Evolutionary conservation across 371 early-diverging fungal genomes (phyloP), one percentile per base, ranked within the genome.

Genomic region (Mucor indicus): DNA sequence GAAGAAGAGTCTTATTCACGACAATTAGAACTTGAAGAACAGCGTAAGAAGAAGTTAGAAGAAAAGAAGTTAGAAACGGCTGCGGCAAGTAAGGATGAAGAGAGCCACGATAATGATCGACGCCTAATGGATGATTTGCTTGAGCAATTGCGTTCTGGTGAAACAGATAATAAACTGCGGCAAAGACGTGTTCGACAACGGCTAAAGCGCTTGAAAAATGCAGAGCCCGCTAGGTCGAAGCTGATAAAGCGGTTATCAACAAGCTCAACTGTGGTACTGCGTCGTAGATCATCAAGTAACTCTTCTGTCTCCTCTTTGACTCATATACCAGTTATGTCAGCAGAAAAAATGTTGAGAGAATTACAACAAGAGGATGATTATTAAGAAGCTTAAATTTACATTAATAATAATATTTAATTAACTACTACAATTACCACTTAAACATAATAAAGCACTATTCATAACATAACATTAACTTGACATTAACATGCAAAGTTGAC

Each of bases 61-160:
- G 58, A 62, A n/a, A 40, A 54, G 20, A 55, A 62, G 20, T 22
- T 40, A 2, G 19, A 57, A 16, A 39, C 38, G 20, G 21, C 43
- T 9, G 44, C 31, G 20, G 29, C 48, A 21, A 27, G 38, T 7
- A 23, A 29, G 1, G 37, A 16, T 38, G 17, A 22, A 3, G 31
- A 16, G 10, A 10, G 11, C 19, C 32, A 36, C 20, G 38, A 44
- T 19, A 57, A 67, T 31, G 69, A 75, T 42, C 63, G 72, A 27
- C 61, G 62, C 5, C 41, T 75, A 44, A 69, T 75, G 66, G 76
- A 75, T 43, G 61, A 72, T 37, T 35, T 75, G 32, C 21, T 75
- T 25, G 72, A 59, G 19, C 64, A 68, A 32, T 33, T 75, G 11
- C 44, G 64, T 12, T 60, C 69, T 9, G 76, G 72, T 9, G 72